Conservation (phyloP, 2,329 filamentous ascomycete genomes). For the Cryphonectria naterciae region DNA sequence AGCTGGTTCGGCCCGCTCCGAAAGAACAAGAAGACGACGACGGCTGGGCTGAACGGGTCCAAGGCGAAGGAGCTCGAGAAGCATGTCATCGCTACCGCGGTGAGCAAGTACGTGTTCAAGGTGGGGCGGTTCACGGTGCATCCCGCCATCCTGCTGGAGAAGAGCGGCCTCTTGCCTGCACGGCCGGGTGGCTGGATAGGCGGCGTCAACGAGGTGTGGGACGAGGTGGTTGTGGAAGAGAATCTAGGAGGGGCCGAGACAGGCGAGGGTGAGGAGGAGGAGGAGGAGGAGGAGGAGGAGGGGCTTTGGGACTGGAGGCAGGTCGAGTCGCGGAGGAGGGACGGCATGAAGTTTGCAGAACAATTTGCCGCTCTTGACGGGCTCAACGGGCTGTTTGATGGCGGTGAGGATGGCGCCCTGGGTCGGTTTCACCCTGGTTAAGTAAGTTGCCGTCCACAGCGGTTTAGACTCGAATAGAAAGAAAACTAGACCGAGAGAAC, state of each 20-base stretch:
- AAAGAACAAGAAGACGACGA: conserved; percentile 36
- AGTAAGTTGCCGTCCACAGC: no score
- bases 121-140: conserved; percentile 81
- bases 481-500: neutral
- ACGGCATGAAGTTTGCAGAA: conserved; percentile 58
- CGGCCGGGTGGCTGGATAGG: conserved; percentile 68
- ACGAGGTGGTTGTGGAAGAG: conserved; percentile 38
- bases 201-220: conserved; percentile 47
- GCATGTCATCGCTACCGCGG: conserved; percentile 70
- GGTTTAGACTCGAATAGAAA: neutral
- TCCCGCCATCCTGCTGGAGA: conserved; percentile 74
- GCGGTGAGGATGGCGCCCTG: conserved; percentile 56
- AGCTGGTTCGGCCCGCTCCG: conserved; percentile 39
- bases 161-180: conserved; percentile 74
- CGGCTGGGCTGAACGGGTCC: conserved; percentile 43
- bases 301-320: conserved; percentile 61
- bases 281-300: conserved; percentile 35
- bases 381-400: conserved; percentile 56
- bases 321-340: conserved; percentile 58
- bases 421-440: conserved; percentile 45
- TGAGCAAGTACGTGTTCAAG: conserved; percentile 85
- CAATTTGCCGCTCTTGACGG: conserved; percentile 63
- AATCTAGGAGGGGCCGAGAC: conserved; percentile 27
- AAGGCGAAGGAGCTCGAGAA: conserved; percentile 56
- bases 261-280: conserved; percentile 40